Percentiles rank a stretch among this genome's conserved stretches.
These are phyloP conservation scores for Tulasnella sp. DNA, from an alignment of 768 basidiomycete genomes.

Conservation along the genomic window DNA sequence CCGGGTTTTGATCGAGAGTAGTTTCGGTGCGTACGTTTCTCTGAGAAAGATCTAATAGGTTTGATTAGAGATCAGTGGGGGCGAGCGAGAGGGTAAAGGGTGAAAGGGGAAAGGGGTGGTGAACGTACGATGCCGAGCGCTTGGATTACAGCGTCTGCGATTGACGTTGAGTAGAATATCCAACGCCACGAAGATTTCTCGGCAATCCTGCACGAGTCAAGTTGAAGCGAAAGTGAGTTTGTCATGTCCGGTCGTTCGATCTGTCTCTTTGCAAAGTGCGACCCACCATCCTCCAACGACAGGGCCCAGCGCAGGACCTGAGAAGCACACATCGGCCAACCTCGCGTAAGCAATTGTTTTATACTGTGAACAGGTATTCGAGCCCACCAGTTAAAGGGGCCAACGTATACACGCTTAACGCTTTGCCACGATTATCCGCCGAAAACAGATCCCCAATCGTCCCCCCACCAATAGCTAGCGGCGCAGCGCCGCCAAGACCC, in stretches of 20 bases:
- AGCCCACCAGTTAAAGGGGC: conserved; percentile 13
- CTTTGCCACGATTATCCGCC: conserved; percentile 33
- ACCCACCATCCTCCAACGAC: conserved; percentile 24
- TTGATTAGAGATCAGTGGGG: too few species aligned
- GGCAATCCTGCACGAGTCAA: conserved; percentile 41
- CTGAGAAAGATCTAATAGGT: conserved; percentile 34
- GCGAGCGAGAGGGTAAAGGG: too few species aligned
- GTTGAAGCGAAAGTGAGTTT: background rate
- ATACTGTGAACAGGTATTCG: too few species aligned
- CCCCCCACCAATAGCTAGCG: conserved; percentile 64
- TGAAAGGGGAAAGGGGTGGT: background rate
- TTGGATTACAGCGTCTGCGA: conserved; percentile 54
- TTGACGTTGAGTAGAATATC: conserved; percentile 70
- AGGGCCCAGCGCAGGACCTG: conserved; percentile 18
- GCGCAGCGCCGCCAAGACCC: conserved; percentile 69
- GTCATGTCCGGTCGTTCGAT: background rate
- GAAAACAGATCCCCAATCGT: conserved; percentile 34
- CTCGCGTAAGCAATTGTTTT: background rate
- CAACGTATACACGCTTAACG: conserved; percentile 21
- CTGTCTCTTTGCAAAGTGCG: background rate
- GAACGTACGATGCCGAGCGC: conserved; percentile 43
- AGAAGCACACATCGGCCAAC: background rate
- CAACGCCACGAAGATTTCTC: conserved; percentile 65
- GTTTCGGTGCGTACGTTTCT: conserved; percentile 39
- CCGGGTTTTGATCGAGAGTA: conserved; percentile 34